A percentile compares a stretch with the other conserved stretches of the same genome.
Evolutionary conservation across 2,329 filamentous ascomycete species (phyloP).

Genomic region (Westerdykella aurantiaca): DNA sequence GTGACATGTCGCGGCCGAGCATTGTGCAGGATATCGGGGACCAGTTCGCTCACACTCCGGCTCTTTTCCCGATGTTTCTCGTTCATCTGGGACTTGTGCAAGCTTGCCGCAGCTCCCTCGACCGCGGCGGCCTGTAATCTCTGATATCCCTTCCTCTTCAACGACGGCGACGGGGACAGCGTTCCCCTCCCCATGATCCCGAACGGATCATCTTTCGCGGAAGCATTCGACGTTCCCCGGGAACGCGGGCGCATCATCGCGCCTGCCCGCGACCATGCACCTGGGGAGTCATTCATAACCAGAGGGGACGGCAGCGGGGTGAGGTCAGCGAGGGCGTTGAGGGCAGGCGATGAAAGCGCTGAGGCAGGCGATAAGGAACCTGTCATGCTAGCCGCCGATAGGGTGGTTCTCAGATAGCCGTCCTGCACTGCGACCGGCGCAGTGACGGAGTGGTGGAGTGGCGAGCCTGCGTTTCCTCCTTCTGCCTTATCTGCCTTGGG

Average conservation of each 20-base stretch:
- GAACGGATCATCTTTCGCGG: conserved; percentile 29
- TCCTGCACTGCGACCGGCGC: conserved; percentile 36
- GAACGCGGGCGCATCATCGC: conserved; percentile 30
- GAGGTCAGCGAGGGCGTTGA: conserved; percentile 46
- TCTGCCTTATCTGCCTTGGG: conserved; percentile 19
- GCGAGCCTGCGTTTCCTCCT: conserved; percentile 26
- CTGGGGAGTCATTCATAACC: conserved; percentile 38
- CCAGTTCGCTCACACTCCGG: conserved; percentile 83
- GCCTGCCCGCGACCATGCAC: conserved; percentile 38
- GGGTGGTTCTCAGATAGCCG: conserved; percentile 34
- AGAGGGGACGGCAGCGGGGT: conserved; percentile 50
- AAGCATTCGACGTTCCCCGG: conserved; percentile 24
- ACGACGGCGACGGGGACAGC: conserved; percentile 34
- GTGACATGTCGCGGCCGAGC: conserved; percentile 65
- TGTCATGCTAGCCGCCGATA: conserved; percentile 41
- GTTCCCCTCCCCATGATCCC: conserved; percentile 26
- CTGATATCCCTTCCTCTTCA: conserved; percentile 46
- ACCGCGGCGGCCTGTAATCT: conserved; percentile 39
- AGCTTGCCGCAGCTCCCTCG: conserved; percentile 33
- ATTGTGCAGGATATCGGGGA: conserved; percentile 63
- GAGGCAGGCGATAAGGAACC: conserved; percentile 44
- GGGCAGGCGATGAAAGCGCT: conserved; percentile 43
- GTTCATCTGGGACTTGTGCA: conserved; percentile 26
- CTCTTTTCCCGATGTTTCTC: conserved; percentile 57
- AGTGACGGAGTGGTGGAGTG: conserved; percentile 30